phyloP scores from a whole-genome alignment of 2,329 filamentous ascomycete species.

The Colletotrichum cuscutae region DNA sequence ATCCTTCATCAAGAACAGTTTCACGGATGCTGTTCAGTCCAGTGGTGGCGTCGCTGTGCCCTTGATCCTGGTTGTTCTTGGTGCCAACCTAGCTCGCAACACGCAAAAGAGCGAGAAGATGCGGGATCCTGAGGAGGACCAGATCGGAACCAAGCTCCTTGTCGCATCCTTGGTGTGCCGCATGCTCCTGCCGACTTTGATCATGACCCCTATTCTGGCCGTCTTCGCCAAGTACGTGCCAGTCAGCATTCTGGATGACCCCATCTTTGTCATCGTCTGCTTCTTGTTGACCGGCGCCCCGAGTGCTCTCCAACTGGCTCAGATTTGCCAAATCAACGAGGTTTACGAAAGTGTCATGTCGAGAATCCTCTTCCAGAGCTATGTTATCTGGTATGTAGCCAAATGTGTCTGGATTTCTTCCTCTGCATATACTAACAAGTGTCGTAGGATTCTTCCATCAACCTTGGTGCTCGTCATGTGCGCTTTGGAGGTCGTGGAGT shows the following conservation, averaged over 20 bases:
- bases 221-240: conserved; percentile 90
- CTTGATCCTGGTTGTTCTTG: conserved; percentile 92
- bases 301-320: conserved; percentile 91
- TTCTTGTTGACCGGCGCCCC: conserved; percentile 96
- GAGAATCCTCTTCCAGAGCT: conserved; percentile 92
- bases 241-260: conserved; percentile 94
- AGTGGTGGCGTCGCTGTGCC: conserved; percentile 93
- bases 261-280: conserved; percentile 97
- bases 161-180: conserved; percentile 87
- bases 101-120: conserved; percentile 77
- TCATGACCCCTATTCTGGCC: conserved; percentile 93
- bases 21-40: conserved; percentile 86
- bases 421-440: conserved; percentile 34
- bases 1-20: conserved; percentile 91
- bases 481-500: conserved; percentile 91
- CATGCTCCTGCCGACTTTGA: conserved; percentile 89
- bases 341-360: conserved; percentile 97
- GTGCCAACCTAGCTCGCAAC: conserved; percentile 92
- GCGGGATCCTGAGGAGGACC: conserved; percentile 75
- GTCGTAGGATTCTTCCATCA: conserved; percentile 84
- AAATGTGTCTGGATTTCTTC: not conserved
- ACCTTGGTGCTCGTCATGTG: conserved; percentile 91
- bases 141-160: conserved; percentile 79
- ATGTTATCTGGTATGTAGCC: conserved; percentile 85
- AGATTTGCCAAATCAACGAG: conserved; percentile 98